Percentiles rank a stretch among this genome's conserved stretches.
Conservation (phyloP, 768 basidiomycete genomes). For the Lactarius tabidus region DNA sequence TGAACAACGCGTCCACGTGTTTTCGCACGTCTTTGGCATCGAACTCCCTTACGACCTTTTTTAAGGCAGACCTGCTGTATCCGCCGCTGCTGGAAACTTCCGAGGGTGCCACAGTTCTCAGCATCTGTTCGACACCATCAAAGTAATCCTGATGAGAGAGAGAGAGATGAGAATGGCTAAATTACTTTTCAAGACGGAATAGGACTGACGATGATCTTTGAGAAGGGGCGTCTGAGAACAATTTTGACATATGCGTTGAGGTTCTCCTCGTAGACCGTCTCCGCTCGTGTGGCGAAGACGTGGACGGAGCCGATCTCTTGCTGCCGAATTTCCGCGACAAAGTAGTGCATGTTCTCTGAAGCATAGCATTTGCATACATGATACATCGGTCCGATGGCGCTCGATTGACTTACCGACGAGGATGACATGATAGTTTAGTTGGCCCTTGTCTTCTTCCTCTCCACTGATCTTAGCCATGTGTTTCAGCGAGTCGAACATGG, state of each 20-base stretch:
- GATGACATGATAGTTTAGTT: conserved; percentile 94
- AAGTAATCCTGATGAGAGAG: conserved; percentile 94
- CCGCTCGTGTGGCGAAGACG: conserved; percentile 65
- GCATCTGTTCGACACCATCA: conserved; percentile 83
- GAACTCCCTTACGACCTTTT: conserved; percentile 82
- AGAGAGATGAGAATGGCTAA: conserved; percentile 2
- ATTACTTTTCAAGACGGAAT: not conserved
- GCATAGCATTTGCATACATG: not conserved
- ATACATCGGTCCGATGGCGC: not conserved
- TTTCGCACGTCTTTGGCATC: conserved; percentile 87
- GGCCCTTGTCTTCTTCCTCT: conserved; percentile 92
- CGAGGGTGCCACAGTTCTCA: conserved; percentile 71
- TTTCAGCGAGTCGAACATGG: conserved; percentile 90
- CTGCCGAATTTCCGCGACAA: conserved; percentile 75
- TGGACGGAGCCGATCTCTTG: conserved; percentile 62
- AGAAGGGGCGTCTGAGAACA: conserved; percentile 80
- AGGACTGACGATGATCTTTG: conserved; percentile 61
- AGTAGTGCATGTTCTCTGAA: conserved; percentile 95
- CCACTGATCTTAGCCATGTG: conserved; percentile 96
- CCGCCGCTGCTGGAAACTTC: conserved; percentile 72
- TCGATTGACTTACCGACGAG: conserved; percentile 68
- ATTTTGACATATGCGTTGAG: conserved; percentile 81
- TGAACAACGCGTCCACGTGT: conserved; percentile 78
- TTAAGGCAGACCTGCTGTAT: conserved; percentile 74
- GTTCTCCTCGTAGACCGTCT: conserved; percentile 87